Evolutionary conservation across 1,139 yeast genomes (phyloP).

Genomic region (Suhomyces maxii): DNA sequence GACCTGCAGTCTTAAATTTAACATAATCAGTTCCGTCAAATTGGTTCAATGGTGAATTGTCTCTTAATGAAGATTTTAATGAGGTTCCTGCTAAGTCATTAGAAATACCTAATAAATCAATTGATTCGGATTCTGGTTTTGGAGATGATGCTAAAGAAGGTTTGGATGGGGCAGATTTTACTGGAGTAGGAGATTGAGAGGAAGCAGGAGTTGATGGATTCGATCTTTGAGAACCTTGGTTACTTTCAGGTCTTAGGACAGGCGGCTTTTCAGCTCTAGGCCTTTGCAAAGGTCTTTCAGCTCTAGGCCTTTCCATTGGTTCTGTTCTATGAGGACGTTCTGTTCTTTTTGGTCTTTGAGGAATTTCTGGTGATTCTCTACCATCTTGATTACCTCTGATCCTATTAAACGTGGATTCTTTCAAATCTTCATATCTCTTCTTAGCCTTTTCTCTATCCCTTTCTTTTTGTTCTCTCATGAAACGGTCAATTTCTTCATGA

Average conservation of each 20-base stretch:
- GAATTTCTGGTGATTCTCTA: not conserved
- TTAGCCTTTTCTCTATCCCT: slow-evolving; percentile 39
- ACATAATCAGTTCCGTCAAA: slow-evolving; percentile 52
- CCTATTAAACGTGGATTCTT: slow-evolving; percentile 21
- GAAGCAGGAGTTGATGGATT: not conserved
- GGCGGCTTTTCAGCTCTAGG: not conserved
- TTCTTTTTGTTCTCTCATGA: slow-evolving; percentile 40
- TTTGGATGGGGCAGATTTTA: not conserved
- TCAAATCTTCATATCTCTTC: slow-evolving; percentile 25
- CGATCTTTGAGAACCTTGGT: not conserved
- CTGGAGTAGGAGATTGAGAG: not conserved
- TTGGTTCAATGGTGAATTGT: slow-evolving; percentile 33
- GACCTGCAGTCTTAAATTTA: slow-evolving; percentile 60
- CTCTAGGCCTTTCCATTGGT: not conserved
- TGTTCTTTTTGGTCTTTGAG: not conserved
- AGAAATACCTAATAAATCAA: slow-evolving; percentile 17
- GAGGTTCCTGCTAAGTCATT: slow-evolving; percentile 1
- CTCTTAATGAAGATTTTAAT: slow-evolving; percentile 11
- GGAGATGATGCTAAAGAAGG: not conserved
- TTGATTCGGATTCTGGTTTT: slow-evolving; percentile 2
- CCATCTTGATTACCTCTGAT: slow-evolving; percentile 9
- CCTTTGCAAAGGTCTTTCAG: not conserved
- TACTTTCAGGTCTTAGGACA: not conserved
- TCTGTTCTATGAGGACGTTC: not conserved
- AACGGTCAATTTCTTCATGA: slow-evolving; percentile 39